Conservation (phyloP, 495 filamentous ascomycete species). For the Talaromyces liani region DNA sequence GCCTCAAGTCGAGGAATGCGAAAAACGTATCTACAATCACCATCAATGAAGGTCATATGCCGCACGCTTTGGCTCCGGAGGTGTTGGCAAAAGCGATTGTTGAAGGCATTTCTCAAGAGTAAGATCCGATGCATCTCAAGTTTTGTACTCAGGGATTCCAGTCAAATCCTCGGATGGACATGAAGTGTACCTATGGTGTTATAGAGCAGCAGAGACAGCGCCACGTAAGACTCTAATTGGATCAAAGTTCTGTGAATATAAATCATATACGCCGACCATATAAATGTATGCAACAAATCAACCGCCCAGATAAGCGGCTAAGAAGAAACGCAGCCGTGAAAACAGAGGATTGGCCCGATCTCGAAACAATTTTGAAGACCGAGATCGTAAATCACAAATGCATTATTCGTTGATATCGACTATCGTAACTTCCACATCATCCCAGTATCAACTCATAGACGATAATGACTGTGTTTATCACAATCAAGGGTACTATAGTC, state of each 20-base stretch:
- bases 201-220: background rate
- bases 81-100: background rate
- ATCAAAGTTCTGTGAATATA: too few relatives aligned
- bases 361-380: background rate
- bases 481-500: conserved; percentile 77
- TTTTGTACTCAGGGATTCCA: too few relatives aligned
- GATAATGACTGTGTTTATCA: conserved; percentile 84
- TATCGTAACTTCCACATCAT: conserved; percentile 31
- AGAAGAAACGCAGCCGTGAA: background rate
- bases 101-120: background rate
- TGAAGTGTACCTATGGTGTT: background rate
- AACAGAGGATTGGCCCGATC: background rate
- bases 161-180: background rate
- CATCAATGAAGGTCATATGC: background rate
- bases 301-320: background rate
- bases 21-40: conserved; percentile 5
- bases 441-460: conserved; percentile 84
- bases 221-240: background rate
- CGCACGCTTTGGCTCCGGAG: background rate
- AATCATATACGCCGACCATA: background rate
- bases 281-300: background rate
- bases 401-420: background rate
- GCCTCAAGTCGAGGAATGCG: background rate
- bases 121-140: background rate
- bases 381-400: background rate